Percentiles rank a stretch among this genome's conserved stretches.
phyloP scores from a whole-genome alignment of 2,329 filamentous ascomycete species.

The Fusarium begoniae region DNA sequence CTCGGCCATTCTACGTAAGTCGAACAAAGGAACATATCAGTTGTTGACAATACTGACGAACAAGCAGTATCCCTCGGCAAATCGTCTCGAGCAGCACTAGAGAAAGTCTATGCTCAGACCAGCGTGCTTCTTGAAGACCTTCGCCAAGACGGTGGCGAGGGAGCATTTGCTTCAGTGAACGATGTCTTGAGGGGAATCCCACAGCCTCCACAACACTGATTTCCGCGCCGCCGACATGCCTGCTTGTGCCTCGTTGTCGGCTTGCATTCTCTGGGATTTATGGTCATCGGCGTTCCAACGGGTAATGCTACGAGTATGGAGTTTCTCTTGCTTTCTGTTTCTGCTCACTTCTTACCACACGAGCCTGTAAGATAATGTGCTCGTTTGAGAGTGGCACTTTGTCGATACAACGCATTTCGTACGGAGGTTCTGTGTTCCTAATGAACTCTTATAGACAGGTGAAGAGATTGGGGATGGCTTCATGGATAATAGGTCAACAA shows the following conservation, averaged over 20 bases:
- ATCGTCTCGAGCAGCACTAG: slow-evolving; percentile 84
- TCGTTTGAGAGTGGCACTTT: neutral
- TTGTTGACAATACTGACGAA: slow-evolving; percentile 27
- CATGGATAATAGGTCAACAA: slow-evolving; percentile 8
- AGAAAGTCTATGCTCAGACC: slow-evolving; percentile 87
- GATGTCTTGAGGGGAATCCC: slow-evolving; percentile 60
- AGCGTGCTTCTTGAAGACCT: slow-evolving; percentile 86
- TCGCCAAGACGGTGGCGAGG: slow-evolving; percentile 79
- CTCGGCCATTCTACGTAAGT: slow-evolving; percentile 86
- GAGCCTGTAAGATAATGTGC: neutral
- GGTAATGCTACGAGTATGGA: slow-evolving; percentile 21
- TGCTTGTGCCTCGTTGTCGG: slow-evolving; percentile 5
- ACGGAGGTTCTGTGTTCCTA: neutral
- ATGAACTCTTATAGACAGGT: slow-evolving; percentile 17
- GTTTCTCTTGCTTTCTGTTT: slow-evolving; percentile 6
- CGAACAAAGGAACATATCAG: neutral
- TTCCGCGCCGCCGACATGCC: neutral
- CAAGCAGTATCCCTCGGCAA: slow-evolving; percentile 84
- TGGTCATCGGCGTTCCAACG: slow-evolving; percentile 37
- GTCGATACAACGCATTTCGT: slow-evolving; percentile 1
- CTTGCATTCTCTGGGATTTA: slow-evolving; percentile 30
- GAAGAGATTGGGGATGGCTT: neutral
- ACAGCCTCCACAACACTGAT: slow-evolving; percentile 48
- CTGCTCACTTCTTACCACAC: neutral
- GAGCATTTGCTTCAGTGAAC: slow-evolving; percentile 78